A percentile compares a stretch with the other conserved stretches of the same genome.
phyloP scores from a whole-genome alignment of 345 rosid genomes.

The Tarenaya hassleriana region DNA sequence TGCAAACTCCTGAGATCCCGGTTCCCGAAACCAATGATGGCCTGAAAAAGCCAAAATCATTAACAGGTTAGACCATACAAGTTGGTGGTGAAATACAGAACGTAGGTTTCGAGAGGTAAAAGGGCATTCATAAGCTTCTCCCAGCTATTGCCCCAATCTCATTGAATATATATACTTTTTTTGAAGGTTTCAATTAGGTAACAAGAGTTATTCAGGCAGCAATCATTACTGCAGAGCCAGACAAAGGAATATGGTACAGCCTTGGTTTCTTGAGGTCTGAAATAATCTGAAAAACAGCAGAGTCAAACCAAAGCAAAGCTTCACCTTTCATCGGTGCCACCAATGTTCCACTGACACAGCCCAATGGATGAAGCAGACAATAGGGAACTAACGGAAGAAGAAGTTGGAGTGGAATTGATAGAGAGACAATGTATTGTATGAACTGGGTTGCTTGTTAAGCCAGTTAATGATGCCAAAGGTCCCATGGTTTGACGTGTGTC shows the following conservation, averaged over 20 bases:
- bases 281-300: not conserved
- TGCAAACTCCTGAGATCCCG: conserved; percentile 66
- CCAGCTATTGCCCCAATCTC: not conserved
- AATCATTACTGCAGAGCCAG: not conserved
- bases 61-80: conserved; percentile 21
- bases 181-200: not conserved
- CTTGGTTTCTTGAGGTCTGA: conserved; percentile 5
- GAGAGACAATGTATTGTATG: conserved; percentile 61
- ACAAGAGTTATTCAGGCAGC: not conserved
- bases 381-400: conserved; percentile 38
- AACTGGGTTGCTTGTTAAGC: conserved; percentile 64
- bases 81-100: not conserved
- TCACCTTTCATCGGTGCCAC: conserved; percentile 50
- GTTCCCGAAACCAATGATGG: conserved; percentile 48
- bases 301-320: conserved; percentile 17
- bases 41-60: conserved; percentile 38
- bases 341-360: conserved; percentile 65
- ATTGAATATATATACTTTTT: conserved; percentile 1
- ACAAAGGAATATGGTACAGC: not conserved
- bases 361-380: conserved; percentile 85
- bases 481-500: conserved; percentile 70
- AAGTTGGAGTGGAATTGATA: conserved; percentile 25
- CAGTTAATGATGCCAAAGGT: conserved; percentile 49
- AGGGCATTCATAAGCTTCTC: conserved; percentile 4
- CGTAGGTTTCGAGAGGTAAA: not conserved